Conservation (phyloP, 2,329 filamentous ascomycete species). For the Talaromyces sp. region DNA sequence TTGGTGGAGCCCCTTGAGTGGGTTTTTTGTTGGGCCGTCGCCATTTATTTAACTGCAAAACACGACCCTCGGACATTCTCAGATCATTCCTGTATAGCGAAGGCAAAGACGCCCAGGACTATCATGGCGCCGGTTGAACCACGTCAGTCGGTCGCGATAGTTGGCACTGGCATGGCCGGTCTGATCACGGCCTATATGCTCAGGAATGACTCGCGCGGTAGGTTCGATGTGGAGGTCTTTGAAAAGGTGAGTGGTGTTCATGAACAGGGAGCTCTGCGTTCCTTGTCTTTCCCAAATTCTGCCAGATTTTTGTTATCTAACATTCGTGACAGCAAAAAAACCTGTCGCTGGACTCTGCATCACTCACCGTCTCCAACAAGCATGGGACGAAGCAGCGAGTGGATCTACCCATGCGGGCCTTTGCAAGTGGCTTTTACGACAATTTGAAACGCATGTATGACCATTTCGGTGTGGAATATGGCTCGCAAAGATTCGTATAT, state of each 20-base stretch:
- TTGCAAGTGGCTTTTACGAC: constrained; percentile 57
- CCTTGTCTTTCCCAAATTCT: background rate
- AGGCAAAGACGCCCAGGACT: background rate
- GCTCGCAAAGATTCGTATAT: constrained; percentile 57
- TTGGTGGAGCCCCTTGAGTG: no score
- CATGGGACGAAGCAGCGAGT: constrained; percentile 22
- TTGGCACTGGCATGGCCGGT: constrained; percentile 55
- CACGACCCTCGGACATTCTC: background rate
- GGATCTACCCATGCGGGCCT: constrained; percentile 57
- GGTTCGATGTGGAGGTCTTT: constrained; percentile 50
- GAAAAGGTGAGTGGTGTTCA: constrained; percentile 43
- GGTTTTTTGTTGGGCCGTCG: background rate
- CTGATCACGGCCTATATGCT: constrained; percentile 52
- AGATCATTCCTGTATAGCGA: background rate
- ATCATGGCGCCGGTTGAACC: background rate
- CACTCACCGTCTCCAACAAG: constrained; percentile 37
- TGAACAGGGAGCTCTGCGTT: no score
- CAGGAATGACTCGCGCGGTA: constrained; percentile 39
- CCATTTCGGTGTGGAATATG: constrained; percentile 55
- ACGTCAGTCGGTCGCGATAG: constrained; percentile 42
- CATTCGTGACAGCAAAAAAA: constrained; percentile 42
- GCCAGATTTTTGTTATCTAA: background rate
- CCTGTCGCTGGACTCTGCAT: constrained; percentile 51
- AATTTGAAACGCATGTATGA: constrained; percentile 61
- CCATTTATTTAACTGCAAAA: no score